phyloP scores from a whole-genome alignment of 495 filamentous ascomycete species.

The Durotheca rogersii region DNA sequence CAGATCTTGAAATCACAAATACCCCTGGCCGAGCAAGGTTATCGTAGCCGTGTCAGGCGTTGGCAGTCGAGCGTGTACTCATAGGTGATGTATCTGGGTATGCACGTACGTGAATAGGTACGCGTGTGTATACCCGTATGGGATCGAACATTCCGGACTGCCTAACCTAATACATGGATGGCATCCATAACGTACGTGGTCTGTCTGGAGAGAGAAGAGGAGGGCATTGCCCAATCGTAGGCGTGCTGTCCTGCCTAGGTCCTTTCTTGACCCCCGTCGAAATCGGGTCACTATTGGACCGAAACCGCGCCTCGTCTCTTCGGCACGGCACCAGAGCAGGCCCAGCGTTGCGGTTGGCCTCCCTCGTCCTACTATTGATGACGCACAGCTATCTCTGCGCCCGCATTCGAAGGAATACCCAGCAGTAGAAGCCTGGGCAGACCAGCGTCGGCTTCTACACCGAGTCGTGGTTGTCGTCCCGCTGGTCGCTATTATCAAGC shows the following conservation, averaged over 20 bases:
- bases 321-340: slow-evolving; percentile 4
- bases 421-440: not conserved
- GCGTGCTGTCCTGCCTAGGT: slow-evolving; percentile 5
- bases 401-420: slow-evolving; percentile 7
- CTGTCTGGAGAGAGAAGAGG: not conserved
- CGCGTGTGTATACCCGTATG: no score
- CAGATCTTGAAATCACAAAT: slow-evolving; percentile 16
- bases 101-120: no score
- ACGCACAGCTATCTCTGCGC: slow-evolving; percentile 13
- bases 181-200: no score
- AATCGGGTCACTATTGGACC: slow-evolving; percentile 25
- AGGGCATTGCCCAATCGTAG: slow-evolving; percentile 10
- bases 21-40: slow-evolving; percentile 12
- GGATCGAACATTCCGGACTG: slow-evolving; percentile 25
- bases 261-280: slow-evolving; percentile 4
- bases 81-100: no score
- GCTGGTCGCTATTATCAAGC: no score
- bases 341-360: slow-evolving; percentile 20
- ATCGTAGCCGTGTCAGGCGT: no score
- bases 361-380: slow-evolving; percentile 15
- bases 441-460: slow-evolving; percentile 3
- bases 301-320: slow-evolving; percentile 4
- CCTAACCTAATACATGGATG: no score
- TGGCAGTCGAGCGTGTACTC: no score
- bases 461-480: no score